Percentiles rank a stretch among this genome's conserved stretches.
phyloP scores from a whole-genome alignment of 768 basidiomycete species.

The Neoboletus brunneissimus region DNA sequence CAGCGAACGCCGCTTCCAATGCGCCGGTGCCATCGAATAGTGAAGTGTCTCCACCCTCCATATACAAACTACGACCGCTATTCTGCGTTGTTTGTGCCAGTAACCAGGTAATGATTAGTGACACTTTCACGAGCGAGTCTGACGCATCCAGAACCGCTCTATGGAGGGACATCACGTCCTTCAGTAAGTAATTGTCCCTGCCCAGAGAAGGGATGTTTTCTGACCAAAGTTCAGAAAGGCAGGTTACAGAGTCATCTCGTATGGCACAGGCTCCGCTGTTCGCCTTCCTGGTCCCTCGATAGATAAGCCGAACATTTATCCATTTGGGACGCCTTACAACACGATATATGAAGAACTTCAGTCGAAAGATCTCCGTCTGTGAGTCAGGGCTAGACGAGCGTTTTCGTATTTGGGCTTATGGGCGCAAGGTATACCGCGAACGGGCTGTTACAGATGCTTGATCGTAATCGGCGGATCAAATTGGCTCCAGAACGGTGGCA shows the following conservation, averaged over 20 bases:
- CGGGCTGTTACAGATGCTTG: slow-evolving; percentile 93
- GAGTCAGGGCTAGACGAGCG: slow-evolving; percentile 31
- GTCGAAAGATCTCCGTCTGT: slow-evolving; percentile 82
- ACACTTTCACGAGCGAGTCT: slow-evolving; percentile 1
- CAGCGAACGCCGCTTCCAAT: slow-evolving; percentile 8
- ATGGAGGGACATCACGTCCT: slow-evolving; percentile 97
- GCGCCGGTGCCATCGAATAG: background rate
- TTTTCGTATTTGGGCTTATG: slow-evolving; percentile 13
- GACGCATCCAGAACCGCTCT: slow-evolving; percentile 73
- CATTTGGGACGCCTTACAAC: slow-evolving; percentile 97
- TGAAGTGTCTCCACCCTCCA: slow-evolving; percentile 14
- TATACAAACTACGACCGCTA: slow-evolving; percentile 68
- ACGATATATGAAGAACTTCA: slow-evolving; percentile 89
- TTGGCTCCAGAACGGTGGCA: slow-evolving; percentile 96
- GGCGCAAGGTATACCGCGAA: slow-evolving; percentile 80
- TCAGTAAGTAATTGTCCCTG: slow-evolving; percentile 52
- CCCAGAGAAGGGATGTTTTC: background rate
- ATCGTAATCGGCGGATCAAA: slow-evolving; percentile 91
- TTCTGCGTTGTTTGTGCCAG: slow-evolving; percentile 99
- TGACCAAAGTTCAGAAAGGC: slow-evolving; percentile 65
- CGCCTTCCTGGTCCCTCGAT: slow-evolving; percentile 93
- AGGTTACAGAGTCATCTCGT: slow-evolving; percentile 88
- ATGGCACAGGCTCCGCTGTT: slow-evolving; percentile 95
- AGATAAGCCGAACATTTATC: slow-evolving; percentile 96
- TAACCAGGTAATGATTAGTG: slow-evolving; percentile 68